Evolutionary conservation across 176 grass and related monocot genomes (phyloP), one percentile per base, ranked within the genome.

Genomic region (Melocanna baccifera): DNA sequence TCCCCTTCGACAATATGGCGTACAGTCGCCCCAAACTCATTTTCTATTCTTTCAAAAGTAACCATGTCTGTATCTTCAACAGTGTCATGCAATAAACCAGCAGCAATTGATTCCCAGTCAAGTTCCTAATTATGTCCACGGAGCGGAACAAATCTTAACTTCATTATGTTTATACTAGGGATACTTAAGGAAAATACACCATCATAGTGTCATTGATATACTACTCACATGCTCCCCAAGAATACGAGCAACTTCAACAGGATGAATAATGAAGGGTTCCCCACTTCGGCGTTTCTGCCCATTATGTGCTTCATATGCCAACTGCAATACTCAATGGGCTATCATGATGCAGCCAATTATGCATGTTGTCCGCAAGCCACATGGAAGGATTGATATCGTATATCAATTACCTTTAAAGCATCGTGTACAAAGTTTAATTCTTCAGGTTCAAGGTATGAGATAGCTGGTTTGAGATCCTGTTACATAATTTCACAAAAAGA

Each of bases 191-290:
- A 88, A 69, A 79, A 13, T 76, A 67, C 6, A 70, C 23, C 63
- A 82, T 46, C 36, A 77, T 37, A 77, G 12, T 32, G 57, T 9
- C 71, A 65, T 58, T 78, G 12, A 67, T 41, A 63, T 43, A 93
- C 51, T 55, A 92, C 91, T 87, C 78, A 98, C 96, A 19, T 92
- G 96, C 89, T 96, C 93, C 81, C 89, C 96, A 62, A 98, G 93
- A 85, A 98, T 98, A 71, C 84, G 77, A 25, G 96, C 96, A 90
- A 98, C 96, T 94, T 95, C 96, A 71, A 98, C 96, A 73, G 96
- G 96, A 91, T 98, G 96, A 83, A 98, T 95, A 76, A 98, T 98
- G 84, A 98, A 98, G 26, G 96, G 96, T 85, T 98, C 93, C 41
- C 96, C 96, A 75, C 96, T 98, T 85, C 93, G 89, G 68, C 96